These are phyloP conservation scores for Chaetomium sp. DNA, from an alignment of 2,329 filamentous ascomycete genomes.

Conservation along the genomic window DNA sequence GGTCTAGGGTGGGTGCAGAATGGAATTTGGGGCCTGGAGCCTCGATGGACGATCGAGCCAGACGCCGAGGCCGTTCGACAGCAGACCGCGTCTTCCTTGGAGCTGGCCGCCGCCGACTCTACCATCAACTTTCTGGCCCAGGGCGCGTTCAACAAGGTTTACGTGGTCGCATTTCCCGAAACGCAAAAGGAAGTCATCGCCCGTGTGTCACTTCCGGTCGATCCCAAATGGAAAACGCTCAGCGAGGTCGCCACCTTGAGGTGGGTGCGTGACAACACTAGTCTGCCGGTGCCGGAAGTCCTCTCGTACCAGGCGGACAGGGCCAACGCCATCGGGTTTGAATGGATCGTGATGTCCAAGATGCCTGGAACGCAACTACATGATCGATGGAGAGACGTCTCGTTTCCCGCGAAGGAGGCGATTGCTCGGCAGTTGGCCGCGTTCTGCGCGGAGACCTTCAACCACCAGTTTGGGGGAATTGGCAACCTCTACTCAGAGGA, in stretches of 20 bases:
- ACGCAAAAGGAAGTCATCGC: constrained; percentile 8
- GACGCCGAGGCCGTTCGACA: constrained; percentile 3
- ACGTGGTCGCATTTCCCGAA: background rate
- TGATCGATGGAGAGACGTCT: constrained; percentile 3
- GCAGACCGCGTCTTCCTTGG: background rate
- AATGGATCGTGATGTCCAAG: constrained; percentile 12
- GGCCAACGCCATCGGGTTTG: constrained; percentile 6
- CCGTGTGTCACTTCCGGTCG: constrained; percentile 7
- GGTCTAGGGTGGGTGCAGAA: too few relatives aligned
- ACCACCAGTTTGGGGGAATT: constrained; percentile 3
- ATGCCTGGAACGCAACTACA: constrained; percentile 8
- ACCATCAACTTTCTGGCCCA: constrained; percentile 6
- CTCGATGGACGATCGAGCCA: constrained; percentile 4
- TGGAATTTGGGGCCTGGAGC: constrained; percentile 4
- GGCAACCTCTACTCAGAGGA: constrained; percentile 3
- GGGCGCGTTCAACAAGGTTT: constrained; percentile 8
- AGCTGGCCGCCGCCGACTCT: background rate
- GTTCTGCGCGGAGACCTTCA: constrained; percentile 6
- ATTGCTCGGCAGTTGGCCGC: constrained; percentile 1
- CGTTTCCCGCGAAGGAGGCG: background rate
- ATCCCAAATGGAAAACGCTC: constrained; percentile 10
- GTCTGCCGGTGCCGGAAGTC: constrained; percentile 6
- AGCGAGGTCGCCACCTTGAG: constrained; percentile 10
- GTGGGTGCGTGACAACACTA: constrained; percentile 11
- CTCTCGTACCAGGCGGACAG: constrained; percentile 7